phyloP scores from a whole-genome alignment of 2,329 filamentous ascomycete species.

The Cladosporium sphaerospermum region DNA sequence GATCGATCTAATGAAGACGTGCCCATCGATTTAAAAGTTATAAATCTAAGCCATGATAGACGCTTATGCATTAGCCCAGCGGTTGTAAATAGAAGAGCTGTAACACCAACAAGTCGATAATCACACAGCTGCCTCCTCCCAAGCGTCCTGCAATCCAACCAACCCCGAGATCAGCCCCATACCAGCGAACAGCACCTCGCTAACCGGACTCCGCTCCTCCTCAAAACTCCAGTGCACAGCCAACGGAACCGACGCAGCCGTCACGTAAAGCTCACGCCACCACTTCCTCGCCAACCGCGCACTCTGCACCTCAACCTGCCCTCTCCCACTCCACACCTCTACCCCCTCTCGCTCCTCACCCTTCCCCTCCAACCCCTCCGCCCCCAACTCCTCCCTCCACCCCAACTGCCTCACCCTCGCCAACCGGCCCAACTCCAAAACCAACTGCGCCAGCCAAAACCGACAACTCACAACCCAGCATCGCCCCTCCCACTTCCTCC shows the following conservation, averaged over 20 bases:
- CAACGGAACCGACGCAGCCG: slow-evolving; percentile 71
- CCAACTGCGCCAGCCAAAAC: slow-evolving; percentile 74
- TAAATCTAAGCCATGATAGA: slow-evolving; percentile 1
- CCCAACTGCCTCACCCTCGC: slow-evolving; percentile 38
- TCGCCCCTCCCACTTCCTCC: slow-evolving; percentile 44
- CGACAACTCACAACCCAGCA: slow-evolving; percentile 68
- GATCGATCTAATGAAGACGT: slow-evolving; percentile 11
- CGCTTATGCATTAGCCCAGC: slow-evolving; percentile 5
- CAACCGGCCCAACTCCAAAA: slow-evolving; percentile 66
- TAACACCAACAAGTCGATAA: not conserved
- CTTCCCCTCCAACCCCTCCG: slow-evolving; percentile 36
- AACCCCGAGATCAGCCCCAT: slow-evolving; percentile 37
- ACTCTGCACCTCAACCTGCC: slow-evolving; percentile 16
- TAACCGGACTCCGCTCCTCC: slow-evolving; percentile 50
- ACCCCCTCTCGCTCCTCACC: slow-evolving; percentile 26
- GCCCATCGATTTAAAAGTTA: not conserved
- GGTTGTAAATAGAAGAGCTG: slow-evolving; percentile 4
- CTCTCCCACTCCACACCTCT: slow-evolving; percentile 13
- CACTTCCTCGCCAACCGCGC: slow-evolving; percentile 40
- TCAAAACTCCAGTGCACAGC: slow-evolving; percentile 78
- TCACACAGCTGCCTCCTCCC: slow-evolving; percentile 32
- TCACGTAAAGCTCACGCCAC: slow-evolving; percentile 62
- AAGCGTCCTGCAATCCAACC: slow-evolving; percentile 40
- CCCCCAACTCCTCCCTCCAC: slow-evolving; percentile 27
- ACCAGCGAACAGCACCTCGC: slow-evolving; percentile 45